These are phyloP conservation scores for Letharia lupina DNA, from an alignment of 495 filamentous ascomycete genomes.

Conservation along the genomic window DNA sequence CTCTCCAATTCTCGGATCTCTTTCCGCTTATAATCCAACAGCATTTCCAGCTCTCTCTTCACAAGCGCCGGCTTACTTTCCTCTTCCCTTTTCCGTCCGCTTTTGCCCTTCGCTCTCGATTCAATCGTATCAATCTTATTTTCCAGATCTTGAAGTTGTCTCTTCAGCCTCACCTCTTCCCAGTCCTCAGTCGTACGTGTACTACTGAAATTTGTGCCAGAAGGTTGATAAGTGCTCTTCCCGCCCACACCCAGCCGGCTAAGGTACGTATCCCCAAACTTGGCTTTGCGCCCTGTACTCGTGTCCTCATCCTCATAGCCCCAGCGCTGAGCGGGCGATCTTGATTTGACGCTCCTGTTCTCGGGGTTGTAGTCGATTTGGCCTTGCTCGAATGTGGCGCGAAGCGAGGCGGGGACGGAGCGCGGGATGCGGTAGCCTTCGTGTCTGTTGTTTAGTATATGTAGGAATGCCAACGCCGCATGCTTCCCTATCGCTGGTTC, in stretches of 20 bases:
- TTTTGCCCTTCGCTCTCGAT: constrained; percentile 45
- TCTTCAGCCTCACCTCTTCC: constrained; percentile 93
- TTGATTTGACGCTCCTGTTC: constrained; percentile 37
- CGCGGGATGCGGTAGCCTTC: constrained; percentile 92
- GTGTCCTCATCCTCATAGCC: constrained; percentile 66
- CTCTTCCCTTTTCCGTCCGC: constrained; percentile 47
- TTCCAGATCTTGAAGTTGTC: constrained; percentile 82
- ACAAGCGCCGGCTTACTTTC: constrained; percentile 67
- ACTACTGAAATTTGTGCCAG: constrained; percentile 77
- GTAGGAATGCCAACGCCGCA: constrained; percentile 85
- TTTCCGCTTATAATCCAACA: constrained; percentile 54
- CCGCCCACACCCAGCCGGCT: constrained; percentile 79
- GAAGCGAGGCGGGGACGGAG: constrained; percentile 80
- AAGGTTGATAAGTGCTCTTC: constrained; percentile 55
- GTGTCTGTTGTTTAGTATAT: constrained; percentile 89
- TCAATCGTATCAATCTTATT: constrained; percentile 71
- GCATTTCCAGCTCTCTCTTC: constrained; percentile 84
- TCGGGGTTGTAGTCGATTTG: constrained; percentile 93
- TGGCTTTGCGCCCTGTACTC: constrained; percentile 75
- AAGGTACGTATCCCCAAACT: constrained; percentile 95
- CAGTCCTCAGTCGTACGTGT: constrained; percentile 76
- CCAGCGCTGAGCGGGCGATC: constrained; percentile 47
- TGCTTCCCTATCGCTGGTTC: constrained; percentile 80
- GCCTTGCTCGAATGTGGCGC: constrained; percentile 85
- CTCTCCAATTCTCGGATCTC: constrained; percentile 41